Conservation (phyloP, 73 alveolate genomes). For the Paramecium sexaurelia region DNA sequence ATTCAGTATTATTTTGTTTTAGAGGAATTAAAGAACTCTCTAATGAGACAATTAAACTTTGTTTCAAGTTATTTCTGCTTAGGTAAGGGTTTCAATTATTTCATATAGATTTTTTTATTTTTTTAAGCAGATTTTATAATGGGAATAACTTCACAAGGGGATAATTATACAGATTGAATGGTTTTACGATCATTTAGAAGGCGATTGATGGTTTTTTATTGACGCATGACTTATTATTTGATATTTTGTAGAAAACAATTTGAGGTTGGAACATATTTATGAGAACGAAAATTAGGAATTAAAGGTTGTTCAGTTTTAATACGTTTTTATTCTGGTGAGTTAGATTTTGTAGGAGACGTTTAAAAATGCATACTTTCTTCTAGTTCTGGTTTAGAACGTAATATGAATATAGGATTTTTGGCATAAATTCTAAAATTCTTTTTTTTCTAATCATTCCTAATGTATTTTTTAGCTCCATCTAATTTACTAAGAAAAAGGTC, state of each 20-base stretch:
- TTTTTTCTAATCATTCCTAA: neutral
- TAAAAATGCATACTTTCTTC: neutral
- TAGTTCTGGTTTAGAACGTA: neutral
- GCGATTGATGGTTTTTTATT: neutral
- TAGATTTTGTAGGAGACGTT: neutral
- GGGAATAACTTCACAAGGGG: neutral
- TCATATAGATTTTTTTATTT: neutral
- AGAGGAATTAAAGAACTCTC: constrained; percentile 12
- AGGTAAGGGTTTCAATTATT: neutral
- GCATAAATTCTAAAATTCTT: neutral
- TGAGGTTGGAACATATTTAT: neutral
- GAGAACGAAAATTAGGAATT: neutral
- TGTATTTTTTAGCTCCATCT: neutral
- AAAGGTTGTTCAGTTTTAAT: neutral
- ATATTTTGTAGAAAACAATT: neutral
- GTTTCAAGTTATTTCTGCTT: neutral
- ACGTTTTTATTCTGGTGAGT: neutral
- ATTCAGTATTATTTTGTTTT: neutral
- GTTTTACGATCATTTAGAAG: neutral
- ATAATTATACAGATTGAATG: neutral
- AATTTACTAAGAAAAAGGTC: neutral
- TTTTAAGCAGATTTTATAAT: neutral
- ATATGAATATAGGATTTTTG: neutral
- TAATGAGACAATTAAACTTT: neutral
- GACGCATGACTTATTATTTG: neutral